Base-by-base conservation (phyloP, 2,329 filamentous ascomycete species). In the Magnaporthiopsis rhizophila region DNA sequence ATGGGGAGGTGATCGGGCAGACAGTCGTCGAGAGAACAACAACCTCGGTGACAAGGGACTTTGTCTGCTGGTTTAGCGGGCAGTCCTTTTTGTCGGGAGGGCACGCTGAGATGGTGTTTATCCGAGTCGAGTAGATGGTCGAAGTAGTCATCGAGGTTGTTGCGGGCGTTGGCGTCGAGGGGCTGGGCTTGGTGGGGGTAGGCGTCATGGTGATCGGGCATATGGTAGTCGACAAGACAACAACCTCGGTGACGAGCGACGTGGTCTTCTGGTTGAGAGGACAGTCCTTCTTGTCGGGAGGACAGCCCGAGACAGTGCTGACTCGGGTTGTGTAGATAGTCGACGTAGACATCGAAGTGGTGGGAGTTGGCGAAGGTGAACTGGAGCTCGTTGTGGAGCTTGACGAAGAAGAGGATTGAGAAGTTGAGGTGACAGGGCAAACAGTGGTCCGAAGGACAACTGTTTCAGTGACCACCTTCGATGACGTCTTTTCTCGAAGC, bases 261-360 rank as follows among this genome's bases (percentile, higher is more conserved):
- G 4, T 21, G n/a, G 26, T 62, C 60, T 62, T 15, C n/a, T 62
- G n/a, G 34, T 15, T 50, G 36, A 12, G 13, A 15, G 60, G 60
- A 24, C 60, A 62, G 60, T 62, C 50, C 36, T 38, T 45, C n/a
- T 50, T 45, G 2, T 28, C 26, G 15, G 36, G 36, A 28, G 60
- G 60, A 24, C 60, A 62, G 26, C 26, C 60, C 24, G 60, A 50
- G 5, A 62, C 60, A 24, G 60, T 62, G 60, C n/a, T 24, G 60
- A 62, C 26, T 3, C 21, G 24, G 12, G 60, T 62, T 8, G 60
- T 62, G 60, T 62, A 62, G 26, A 62, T 28, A 28, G 60, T 62
- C 38, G 60, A 62, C 3, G 60, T 62, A 24, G 36, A 45, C 59
- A 61, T n/a, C n/a, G 26, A 8, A 4, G 38, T 45, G 13, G 38